A percentile compares a stretch with the other conserved stretches of the same genome.
phyloP scores from a whole-genome alignment of 352 stramenopile species.

The Globisporangium uncinulatum region DNA sequence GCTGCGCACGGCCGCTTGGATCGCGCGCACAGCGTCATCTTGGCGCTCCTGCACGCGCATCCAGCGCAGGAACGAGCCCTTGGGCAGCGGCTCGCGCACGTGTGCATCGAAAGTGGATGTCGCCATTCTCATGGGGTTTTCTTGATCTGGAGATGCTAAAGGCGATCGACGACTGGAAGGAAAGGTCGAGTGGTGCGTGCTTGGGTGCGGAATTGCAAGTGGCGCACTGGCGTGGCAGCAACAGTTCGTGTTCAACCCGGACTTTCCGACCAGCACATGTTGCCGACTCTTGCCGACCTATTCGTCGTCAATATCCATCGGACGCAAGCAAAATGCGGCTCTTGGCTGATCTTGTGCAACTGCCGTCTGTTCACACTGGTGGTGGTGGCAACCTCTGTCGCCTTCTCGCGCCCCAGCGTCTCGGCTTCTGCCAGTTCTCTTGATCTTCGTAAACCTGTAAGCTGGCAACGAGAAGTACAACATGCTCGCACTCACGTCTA shows the following conservation, averaged over 20 bases:
- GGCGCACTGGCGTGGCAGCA: neutral
- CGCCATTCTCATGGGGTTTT: neutral
- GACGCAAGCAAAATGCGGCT: too few relatives aligned
- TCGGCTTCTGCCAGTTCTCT: too few relatives aligned
- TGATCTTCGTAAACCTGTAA: too few relatives aligned
- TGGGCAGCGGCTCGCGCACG: neutral
- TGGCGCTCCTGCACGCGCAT: slow-evolving; percentile 23
- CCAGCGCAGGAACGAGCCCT: slow-evolving; percentile 25
- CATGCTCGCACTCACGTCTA: too few relatives aligned
- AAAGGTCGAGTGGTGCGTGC: neutral
- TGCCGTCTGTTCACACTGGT: too few relatives aligned
- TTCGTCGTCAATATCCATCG: too few relatives aligned
- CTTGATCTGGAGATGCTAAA: neutral
- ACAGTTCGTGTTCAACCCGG: neutral
- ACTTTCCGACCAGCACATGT: neutral
- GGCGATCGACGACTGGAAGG: neutral
- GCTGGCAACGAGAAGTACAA: too few relatives aligned
- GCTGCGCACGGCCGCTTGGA: slow-evolving; percentile 25
- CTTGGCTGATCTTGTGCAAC: too few relatives aligned
- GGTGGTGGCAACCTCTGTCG: too few relatives aligned
- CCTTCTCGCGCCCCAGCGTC: too few relatives aligned
- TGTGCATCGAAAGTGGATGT: neutral
- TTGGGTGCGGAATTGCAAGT: slow-evolving; percentile 7
- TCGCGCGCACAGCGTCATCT: slow-evolving; percentile 26
- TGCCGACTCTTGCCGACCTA: neutral